Evolutionary conservation across 2,329 filamentous ascomycete species (phyloP).

Genomic region (Plenodomus biglobosus): DNA sequence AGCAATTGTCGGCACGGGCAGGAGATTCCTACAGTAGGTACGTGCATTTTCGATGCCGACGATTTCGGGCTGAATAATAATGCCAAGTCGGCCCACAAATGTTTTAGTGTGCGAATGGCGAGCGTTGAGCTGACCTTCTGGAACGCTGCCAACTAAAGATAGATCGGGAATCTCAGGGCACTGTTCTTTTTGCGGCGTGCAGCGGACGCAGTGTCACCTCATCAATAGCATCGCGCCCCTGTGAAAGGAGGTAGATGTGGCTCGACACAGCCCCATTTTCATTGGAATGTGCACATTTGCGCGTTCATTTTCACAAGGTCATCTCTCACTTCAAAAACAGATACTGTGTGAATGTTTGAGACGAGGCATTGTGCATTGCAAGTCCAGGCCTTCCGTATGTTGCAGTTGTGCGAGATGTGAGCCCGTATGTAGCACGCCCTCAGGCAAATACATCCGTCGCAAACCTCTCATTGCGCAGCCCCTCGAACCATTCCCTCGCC

Average conservation of each 20-base stretch:
- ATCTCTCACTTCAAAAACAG: too few relatives aligned
- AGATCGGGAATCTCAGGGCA: not conserved
- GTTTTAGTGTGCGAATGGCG: not conserved
- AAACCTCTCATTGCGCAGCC: constrained; percentile 48
- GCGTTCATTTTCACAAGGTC: too few relatives aligned
- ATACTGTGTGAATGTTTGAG: too few relatives aligned
- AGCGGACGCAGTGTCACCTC: not conserved
- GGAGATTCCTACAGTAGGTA: too few relatives aligned
- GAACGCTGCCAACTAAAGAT: not conserved
- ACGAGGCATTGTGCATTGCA: too few relatives aligned
- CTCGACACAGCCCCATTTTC: not conserved
- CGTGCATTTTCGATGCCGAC: not conserved
- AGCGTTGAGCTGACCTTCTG: not conserved
- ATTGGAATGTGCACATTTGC: not conserved
- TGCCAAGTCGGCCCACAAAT: not conserved
- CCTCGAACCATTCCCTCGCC: constrained; percentile 51
- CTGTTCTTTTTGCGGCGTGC: not conserved
- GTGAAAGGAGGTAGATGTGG: not conserved
- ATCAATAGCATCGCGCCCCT: not conserved
- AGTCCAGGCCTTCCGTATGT: too few relatives aligned
- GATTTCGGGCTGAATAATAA: not conserved
- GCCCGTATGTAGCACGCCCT: not conserved
- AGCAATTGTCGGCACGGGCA: not conserved
- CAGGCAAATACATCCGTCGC: not conserved
- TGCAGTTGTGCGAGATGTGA: too few relatives aligned